A percentile compares a stretch with the other conserved stretches of the same genome.
phyloP scores from a whole-genome alignment of 78 protist species.

The Emiliania huxleyi region DNA sequence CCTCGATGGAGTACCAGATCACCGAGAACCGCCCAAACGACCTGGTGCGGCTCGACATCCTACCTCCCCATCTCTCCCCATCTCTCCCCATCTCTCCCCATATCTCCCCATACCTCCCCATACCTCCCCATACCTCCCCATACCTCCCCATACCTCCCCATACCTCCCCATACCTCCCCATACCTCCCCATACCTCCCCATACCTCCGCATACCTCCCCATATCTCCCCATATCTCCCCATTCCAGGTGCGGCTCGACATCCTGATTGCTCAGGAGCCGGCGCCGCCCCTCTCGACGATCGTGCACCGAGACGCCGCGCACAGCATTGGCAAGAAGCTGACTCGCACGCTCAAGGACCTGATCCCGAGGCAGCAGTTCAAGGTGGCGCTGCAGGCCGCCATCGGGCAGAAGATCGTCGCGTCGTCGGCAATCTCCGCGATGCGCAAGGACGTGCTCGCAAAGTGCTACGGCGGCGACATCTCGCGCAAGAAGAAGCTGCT shows the following conservation, averaged over 20 bases:
- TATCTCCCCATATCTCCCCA: too few species aligned
- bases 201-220: too few species aligned
- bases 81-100: too few species aligned
- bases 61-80: too few species aligned
- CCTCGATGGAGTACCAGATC: slow-evolving; percentile 43
- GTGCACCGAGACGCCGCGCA: slow-evolving; percentile 39
- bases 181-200: too few species aligned
- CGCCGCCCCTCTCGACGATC: slow-evolving; percentile 44
- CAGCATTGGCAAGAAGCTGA: background rate
- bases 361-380: slow-evolving; percentile 56
- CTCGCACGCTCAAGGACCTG: slow-evolving; percentile 40
- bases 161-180: too few species aligned
- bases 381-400: slow-evolving; percentile 45
- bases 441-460: slow-evolving; percentile 57
- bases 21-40: slow-evolving; percentile 26
- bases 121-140: too few species aligned
- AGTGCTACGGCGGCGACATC: slow-evolving; percentile 62
- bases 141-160: too few species aligned
- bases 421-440: slow-evolving; percentile 17
- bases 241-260: slow-evolving; percentile 44
- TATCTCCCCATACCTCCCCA: too few species aligned
- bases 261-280: slow-evolving; percentile 37
- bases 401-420: slow-evolving; percentile 48
- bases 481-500: slow-evolving; percentile 57
- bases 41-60: slow-evolving; percentile 35